These are phyloP conservation scores for Neonectria punicea DNA, from an alignment of 2,329 filamentous ascomycete genomes.

Conservation along the genomic window DNA sequence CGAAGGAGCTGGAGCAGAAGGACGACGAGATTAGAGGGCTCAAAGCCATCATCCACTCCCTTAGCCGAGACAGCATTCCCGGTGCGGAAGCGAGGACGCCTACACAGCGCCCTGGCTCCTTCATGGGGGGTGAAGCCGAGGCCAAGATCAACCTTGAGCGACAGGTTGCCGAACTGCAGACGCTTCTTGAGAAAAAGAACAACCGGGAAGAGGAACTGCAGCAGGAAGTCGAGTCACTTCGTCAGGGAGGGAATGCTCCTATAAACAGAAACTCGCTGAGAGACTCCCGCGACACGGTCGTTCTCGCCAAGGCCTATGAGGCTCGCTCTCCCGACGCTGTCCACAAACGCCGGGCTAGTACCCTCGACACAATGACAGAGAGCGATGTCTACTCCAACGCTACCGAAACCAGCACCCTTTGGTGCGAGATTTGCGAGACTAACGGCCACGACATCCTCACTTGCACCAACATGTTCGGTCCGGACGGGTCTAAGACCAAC, in stretches of 20 bases:
- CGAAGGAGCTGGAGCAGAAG: constrained; percentile 88
- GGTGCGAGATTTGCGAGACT: constrained; percentile 97
- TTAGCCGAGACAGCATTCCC: constrained; percentile 80
- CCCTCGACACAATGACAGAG: constrained; percentile 76
- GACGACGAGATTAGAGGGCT: constrained; percentile 97
- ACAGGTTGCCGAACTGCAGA: constrained; percentile 82
- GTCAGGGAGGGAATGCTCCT: constrained; percentile 54
- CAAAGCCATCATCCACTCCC: constrained; percentile 96
- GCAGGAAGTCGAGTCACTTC: constrained; percentile 78
- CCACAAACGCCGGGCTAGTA: constrained; percentile 59
- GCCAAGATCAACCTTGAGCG: constrained; percentile 72
- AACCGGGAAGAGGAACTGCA: constrained; percentile 86
- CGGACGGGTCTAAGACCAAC: constrained; percentile 51
- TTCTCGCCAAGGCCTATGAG: constrained; percentile 64
- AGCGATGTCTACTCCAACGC: constrained; percentile 75
- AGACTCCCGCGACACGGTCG: constrained; percentile 74
- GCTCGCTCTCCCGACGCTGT: constrained; percentile 54
- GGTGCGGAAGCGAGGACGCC: constrained; percentile 48
- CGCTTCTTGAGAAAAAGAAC: constrained; percentile 76
- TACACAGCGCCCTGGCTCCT: constrained; percentile 47
- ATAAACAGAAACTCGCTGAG: constrained; percentile 66
- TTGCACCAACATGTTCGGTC: constrained; percentile 88
- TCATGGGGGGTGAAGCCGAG: constrained; percentile 47
- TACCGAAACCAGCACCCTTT: constrained; percentile 79
- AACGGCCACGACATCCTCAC: constrained; percentile 92